These are phyloP conservation scores for Centella asiatica DNA, from an alignment of 129 eudicot genomes.

Conservation along the genomic window DNA sequence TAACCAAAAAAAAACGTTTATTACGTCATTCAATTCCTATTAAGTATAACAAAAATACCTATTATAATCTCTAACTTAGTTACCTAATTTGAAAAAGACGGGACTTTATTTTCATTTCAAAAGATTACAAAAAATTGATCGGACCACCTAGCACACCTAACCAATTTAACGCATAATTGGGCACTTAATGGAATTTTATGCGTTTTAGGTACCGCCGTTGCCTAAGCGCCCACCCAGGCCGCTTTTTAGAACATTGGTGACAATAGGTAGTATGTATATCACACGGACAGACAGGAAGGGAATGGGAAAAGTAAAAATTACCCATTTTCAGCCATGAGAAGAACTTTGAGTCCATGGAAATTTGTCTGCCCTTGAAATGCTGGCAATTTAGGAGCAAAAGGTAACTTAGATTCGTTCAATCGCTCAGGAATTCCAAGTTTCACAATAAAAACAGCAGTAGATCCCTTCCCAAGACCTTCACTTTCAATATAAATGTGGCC, in stretches of 20 bases:
- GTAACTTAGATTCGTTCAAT: slow-evolving; percentile 36
- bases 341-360: slow-evolving; percentile 72
- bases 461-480: slow-evolving; percentile 91
- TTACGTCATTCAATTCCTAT: too few relatives aligned
- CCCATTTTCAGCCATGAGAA: slow-evolving; percentile 81
- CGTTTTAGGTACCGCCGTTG: too few relatives aligned
- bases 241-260: neutral
- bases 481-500: slow-evolving; percentile 93
- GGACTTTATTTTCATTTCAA: too few relatives aligned
- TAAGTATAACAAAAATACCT: too few relatives aligned
- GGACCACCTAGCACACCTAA: too few relatives aligned
- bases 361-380: slow-evolving; percentile 38
- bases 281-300: neutral
- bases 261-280: neutral
- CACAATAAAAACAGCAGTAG: slow-evolving; percentile 57
- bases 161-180: too few relatives aligned
- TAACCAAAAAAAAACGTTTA: too few relatives aligned
- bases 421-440: slow-evolving; percentile 68
- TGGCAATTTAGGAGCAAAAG: slow-evolving; percentile 29
- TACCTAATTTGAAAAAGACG: too few relatives aligned
- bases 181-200: too few relatives aligned
- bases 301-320: neutral
- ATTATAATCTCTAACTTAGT: too few relatives aligned
- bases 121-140: too few relatives aligned
- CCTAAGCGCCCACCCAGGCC: neutral